These are phyloP conservation scores for Bruguiera sexangula DNA, from an alignment of 345 rosid genomes.

Conservation along the genomic window DNA sequence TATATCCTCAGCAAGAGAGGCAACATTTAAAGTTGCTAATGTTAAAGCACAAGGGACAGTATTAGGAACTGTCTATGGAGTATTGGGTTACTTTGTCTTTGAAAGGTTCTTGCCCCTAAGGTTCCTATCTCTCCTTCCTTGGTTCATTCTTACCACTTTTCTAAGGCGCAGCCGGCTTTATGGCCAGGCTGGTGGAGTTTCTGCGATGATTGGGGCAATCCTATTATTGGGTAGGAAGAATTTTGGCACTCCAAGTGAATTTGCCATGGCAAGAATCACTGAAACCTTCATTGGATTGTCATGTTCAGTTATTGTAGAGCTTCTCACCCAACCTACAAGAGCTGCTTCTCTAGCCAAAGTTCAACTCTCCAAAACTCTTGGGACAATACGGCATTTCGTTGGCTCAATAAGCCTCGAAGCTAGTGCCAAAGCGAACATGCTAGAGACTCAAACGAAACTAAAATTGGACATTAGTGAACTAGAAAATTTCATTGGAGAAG, in stretches of 20 bases:
- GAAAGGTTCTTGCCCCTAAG: conserved; percentile 58
- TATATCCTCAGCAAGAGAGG: conserved; percentile 58
- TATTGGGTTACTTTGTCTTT: conserved; percentile 72
- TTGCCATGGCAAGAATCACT: conserved; percentile 76
- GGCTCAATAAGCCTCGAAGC: conserved; percentile 37
- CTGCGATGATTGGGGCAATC: conserved; percentile 78
- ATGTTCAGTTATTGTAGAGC: conserved; percentile 62
- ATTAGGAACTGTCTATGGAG: conserved; percentile 83
- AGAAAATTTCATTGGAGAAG: conserved; percentile 59
- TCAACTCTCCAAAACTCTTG: conserved; percentile 48
- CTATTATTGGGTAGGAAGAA: conserved; percentile 70
- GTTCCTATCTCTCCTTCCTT: conserved; percentile 76
- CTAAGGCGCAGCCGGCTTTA: conserved; percentile 68
- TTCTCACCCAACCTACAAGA: conserved; percentile 59
- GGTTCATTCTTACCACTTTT: conserved; percentile 73
- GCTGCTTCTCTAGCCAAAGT: conserved; percentile 64
- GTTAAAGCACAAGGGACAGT: conserved; percentile 92
- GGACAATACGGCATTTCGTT: conserved; percentile 40
- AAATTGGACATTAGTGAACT: conserved; percentile 42
- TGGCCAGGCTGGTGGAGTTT: conserved; percentile 82
- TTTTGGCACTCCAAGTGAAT: conserved; percentile 74
- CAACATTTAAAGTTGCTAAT: conserved; percentile 75
- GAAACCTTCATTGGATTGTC: conserved; percentile 85
- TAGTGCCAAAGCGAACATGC: conserved; percentile 25
- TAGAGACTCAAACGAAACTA: conserved; percentile 47